A percentile compares a stretch with the other conserved stretches of the same genome.
Evolutionary conservation across 2,329 filamentous ascomycete species (phyloP).

Genomic region (Thielaviopsis punctulata): DNA sequence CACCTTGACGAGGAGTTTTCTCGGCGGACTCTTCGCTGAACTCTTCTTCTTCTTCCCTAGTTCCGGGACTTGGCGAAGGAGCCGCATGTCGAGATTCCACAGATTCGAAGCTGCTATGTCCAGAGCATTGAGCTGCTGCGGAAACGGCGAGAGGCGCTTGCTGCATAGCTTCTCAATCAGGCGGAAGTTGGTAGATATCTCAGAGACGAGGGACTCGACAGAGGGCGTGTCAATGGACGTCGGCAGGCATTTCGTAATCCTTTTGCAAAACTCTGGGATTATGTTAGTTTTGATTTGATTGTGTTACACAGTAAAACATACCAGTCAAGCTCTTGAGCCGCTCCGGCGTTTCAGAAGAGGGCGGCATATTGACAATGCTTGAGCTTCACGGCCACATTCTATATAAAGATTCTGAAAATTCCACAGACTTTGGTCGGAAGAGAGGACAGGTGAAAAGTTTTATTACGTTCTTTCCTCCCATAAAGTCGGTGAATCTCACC

Average conservation of each 20-base stretch:
- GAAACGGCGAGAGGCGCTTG: not conserved
- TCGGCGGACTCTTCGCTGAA: slow-evolving; percentile 13
- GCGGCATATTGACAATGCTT: not conserved
- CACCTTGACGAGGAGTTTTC: slow-evolving; percentile 22
- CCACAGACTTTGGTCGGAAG: too few species aligned
- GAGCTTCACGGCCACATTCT: too few species aligned
- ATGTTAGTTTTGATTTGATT: slow-evolving; percentile 1
- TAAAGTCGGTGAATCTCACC: not conserved
- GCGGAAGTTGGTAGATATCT: slow-evolving; percentile 17
- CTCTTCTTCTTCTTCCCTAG: slow-evolving; percentile 28
- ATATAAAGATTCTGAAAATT: too few species aligned
- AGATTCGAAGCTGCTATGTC: slow-evolving; percentile 40
- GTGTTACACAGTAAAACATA: not conserved
- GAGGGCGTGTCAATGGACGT: slow-evolving; percentile 12
- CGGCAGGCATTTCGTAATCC: slow-evolving; percentile 9
- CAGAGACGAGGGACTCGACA: slow-evolving; percentile 17
- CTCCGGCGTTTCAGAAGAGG: not conserved
- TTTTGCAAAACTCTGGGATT: slow-evolving; percentile 7
- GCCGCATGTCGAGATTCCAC: slow-evolving; percentile 49
- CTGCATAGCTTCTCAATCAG: slow-evolving; percentile 13
- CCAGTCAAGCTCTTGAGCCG: slow-evolving; percentile 1
- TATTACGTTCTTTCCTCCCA: not conserved
- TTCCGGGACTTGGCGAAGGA: slow-evolving; percentile 34
- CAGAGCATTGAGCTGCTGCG: slow-evolving; percentile 23
- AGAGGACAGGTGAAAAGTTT: not conserved